A percentile compares a stretch with the other conserved stretches of the same genome.
These are phyloP conservation scores for Fusarium torreyae DNA, from an alignment of 2,329 filamentous ascomycete genomes.

Conservation along the genomic window DNA sequence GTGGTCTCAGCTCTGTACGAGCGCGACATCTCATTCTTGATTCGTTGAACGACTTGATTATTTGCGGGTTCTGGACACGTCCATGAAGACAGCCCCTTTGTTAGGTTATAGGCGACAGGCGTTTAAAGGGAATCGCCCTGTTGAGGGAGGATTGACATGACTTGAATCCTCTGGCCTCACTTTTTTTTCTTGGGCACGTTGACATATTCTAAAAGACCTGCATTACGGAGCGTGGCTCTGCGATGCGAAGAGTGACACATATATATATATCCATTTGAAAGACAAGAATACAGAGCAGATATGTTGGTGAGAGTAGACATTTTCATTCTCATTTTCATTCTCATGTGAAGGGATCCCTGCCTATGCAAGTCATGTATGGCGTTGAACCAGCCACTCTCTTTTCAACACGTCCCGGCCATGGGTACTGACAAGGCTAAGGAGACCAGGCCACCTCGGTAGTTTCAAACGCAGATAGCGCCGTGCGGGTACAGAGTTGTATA, in stretches of 20 bases:
- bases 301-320: slow-evolving; percentile 9
- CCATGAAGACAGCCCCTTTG: slow-evolving; percentile 45
- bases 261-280: slow-evolving; percentile 5
- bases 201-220: slow-evolving; percentile 13
- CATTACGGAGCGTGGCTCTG: slow-evolving; percentile 15
- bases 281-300: slow-evolving; percentile 7
- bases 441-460: slow-evolving; percentile 37
- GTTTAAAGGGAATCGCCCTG: slow-evolving; percentile 44
- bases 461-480: slow-evolving; percentile 27
- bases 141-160: slow-evolving; percentile 46
- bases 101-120: slow-evolving; percentile 49
- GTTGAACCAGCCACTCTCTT: slow-evolving; percentile 42
- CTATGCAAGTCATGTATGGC: not conserved
- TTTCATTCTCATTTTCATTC: slow-evolving; percentile 39
- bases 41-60: slow-evolving; percentile 51
- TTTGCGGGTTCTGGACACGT: slow-evolving; percentile 47
- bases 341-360: slow-evolving; percentile 42
- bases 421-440: slow-evolving; percentile 41
- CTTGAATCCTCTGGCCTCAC: slow-evolving; percentile 41
- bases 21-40: slow-evolving; percentile 39
- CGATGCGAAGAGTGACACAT: slow-evolving; percentile 16
- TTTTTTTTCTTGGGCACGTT: slow-evolving; percentile 32
- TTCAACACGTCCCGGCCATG: slow-evolving; percentile 34
- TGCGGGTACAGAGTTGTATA: slow-evolving; percentile 20
- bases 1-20: slow-evolving; percentile 31